Evolutionary conservation across 2,329 filamentous ascomycete species (phyloP), one percentile per base, ranked within the genome.

Genomic region (Bisporella sp.): DNA sequence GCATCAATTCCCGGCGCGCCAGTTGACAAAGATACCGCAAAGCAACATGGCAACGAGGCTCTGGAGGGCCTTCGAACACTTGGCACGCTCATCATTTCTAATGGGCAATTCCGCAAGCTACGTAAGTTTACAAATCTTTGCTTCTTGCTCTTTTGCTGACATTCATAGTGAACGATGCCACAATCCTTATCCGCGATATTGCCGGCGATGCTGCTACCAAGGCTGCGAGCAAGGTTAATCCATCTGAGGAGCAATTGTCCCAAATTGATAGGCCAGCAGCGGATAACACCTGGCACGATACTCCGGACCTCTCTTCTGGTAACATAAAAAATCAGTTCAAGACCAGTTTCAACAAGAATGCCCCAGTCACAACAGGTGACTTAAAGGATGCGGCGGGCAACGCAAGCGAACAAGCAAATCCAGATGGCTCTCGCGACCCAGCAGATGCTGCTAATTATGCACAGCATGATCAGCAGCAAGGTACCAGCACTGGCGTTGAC

Each of bases 201-300:
- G 89, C 87, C 52, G 89, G 90, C 47, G 93, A 99, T 69, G 89
- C 87, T 30, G 91, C 93, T 8, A 78, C 79, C 56, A 92, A 87
- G 63, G 85, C 86, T 5, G 89, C 91, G 50, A 74, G 75, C 61
- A 81, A 74, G 60, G 78, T 96, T 46, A 86, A 86, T 47, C 93
- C 93, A 3, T 81, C 79, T 1, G 81, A 95, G 51, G 87, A 96
- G 0, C 74, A 85, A 54, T 77, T 97, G 21, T 66, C 73, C 6
- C 84, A 90, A 62, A 82, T 97, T 33, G 92, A 97, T 59, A 66
- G 74, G n/a, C 82, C 93, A 2, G 93, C 93, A 2, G 81, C 87
- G 13, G 91, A 96, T 63, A 93, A 97, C 70, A 87, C 84, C 12
- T 99, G 93, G 93, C 89, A 96, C 62, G 90, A 96, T 51, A 79